Evolutionary conservation across 2,329 filamentous ascomycete genomes (phyloP).

Genomic region (Ophiocordyceps sinensis): DNA sequence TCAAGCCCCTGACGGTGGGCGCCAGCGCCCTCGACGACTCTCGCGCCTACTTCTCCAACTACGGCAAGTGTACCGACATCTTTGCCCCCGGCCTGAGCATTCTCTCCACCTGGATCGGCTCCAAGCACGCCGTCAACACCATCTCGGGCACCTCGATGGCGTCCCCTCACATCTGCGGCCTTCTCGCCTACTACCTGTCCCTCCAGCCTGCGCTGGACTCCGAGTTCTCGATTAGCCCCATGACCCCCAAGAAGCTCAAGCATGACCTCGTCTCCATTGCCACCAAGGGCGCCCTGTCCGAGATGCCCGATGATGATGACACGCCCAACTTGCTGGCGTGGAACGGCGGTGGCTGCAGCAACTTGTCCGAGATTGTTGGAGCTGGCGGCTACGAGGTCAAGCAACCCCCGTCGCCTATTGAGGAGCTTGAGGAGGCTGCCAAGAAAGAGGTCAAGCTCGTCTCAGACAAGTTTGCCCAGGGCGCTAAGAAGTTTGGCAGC

Average conservation of each 20-base stretch:
- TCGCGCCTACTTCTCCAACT: conserved; percentile 99
- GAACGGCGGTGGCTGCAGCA: conserved; percentile 92
- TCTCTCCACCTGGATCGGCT: conserved; percentile 95
- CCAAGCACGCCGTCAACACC: conserved; percentile 91
- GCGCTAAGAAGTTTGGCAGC: conserved; percentile 33
- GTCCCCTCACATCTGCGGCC: conserved; percentile 90
- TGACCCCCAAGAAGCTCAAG: conserved; percentile 93
- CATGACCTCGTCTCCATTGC: conserved; percentile 69
- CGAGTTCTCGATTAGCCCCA: conserved; percentile 74
- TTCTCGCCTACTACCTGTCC: conserved; percentile 94
- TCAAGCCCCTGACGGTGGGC: conserved; percentile 88
- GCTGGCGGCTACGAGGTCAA: conserved; percentile 55
- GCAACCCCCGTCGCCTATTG: conserved; percentile 27
- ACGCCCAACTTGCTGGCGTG: conserved; percentile 94
- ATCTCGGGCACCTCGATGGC: conserved; percentile 99
- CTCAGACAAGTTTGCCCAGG: conserved; percentile 39
- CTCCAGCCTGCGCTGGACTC: conserved; percentile 86
- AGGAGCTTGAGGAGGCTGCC: conserved; percentile 46
- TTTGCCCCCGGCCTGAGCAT: conserved; percentile 97
- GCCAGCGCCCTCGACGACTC: conserved; percentile 86
- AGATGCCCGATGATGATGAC: conserved; percentile 63
- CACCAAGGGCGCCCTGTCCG: conserved; percentile 62
- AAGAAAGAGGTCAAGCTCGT: conserved; percentile 46
- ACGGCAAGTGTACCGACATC: conserved; percentile 97
- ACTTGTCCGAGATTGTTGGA: conserved; percentile 73